These are phyloP conservation scores for Aspergillus aculeatus DNA, from an alignment of 2,329 filamentous ascomycete species.

Conservation along the genomic window DNA sequence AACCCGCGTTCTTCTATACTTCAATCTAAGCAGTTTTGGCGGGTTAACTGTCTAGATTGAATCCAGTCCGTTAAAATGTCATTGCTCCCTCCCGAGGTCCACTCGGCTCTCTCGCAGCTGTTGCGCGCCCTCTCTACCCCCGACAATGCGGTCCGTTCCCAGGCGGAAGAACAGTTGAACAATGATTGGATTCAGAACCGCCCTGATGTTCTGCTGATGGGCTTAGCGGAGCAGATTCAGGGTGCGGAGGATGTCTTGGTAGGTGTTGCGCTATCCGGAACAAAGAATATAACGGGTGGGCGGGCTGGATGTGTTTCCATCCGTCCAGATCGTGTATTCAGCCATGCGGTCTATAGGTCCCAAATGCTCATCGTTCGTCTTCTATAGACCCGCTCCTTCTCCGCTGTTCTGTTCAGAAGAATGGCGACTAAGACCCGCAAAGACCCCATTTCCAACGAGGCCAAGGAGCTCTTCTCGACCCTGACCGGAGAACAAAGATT, in stretches of 20 bases:
- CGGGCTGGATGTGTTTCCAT: background rate
- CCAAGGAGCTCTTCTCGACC: constrained; percentile 81
- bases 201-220: constrained; percentile 89
- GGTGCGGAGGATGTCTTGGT: constrained; percentile 72
- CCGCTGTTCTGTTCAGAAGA: constrained; percentile 89
- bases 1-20: constrained; percentile 15
- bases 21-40: constrained; percentile 20
- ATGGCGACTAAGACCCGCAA: constrained; percentile 89
- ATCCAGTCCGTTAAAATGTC: constrained; percentile 62
- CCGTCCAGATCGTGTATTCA: background rate
- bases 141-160: constrained; percentile 80
- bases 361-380: background rate
- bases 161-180: constrained; percentile 87
- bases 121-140: constrained; percentile 83
- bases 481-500: constrained; percentile 70
- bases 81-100: constrained; percentile 78
- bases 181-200: constrained; percentile 81
- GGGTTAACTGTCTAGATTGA: constrained; percentile 27
- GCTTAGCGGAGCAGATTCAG: constrained; percentile 86
- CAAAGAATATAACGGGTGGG: background rate
- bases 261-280: constrained; percentile 35
- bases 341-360: background rate
- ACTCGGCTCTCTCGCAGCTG: constrained; percentile 80
- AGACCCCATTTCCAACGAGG: constrained; percentile 63
- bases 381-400: constrained; percentile 77